Percentiles rank a stretch among this genome's conserved stretches.
Evolutionary conservation across 345 rosid species (phyloP).

Genomic region (Hibiscus mutabilis): DNA sequence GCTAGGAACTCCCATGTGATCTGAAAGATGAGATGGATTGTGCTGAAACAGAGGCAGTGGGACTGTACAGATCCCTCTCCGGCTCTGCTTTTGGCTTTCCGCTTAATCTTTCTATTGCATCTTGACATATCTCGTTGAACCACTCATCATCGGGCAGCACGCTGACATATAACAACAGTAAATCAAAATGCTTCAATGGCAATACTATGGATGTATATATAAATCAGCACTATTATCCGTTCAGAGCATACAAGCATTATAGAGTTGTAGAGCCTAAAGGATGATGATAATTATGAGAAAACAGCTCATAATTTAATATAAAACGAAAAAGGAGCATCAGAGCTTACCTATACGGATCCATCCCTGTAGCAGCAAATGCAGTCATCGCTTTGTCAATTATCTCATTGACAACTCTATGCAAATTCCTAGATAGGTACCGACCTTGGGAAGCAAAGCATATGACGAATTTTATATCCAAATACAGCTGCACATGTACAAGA

Average conservation of each 20-base stretch:
- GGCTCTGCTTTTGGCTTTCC: slow-evolving; percentile 56
- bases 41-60: slow-evolving; percentile 94
- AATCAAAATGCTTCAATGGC: neutral
- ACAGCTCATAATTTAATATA: neutral
- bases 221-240: neutral
- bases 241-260: too few species aligned
- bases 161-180: slow-evolving; percentile 28
- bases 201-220: neutral
- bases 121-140: slow-evolving; percentile 81
- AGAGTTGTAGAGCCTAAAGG: neutral
- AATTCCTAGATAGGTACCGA: slow-evolving; percentile 84
- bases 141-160: slow-evolving; percentile 84
- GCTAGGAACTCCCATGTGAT: slow-evolving; percentile 76
- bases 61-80: slow-evolving; percentile 73
- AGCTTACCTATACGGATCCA: slow-evolving; percentile 81
- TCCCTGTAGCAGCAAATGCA: slow-evolving; percentile 82
- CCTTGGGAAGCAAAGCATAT: slow-evolving; percentile 94
- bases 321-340: neutral
- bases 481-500: slow-evolving; percentile 51
- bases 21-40: slow-evolving; percentile 90
- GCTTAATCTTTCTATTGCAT: slow-evolving; percentile 75
- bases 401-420: slow-evolving; percentile 83
- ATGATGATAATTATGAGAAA: neutral
- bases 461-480: slow-evolving; percentile 92
- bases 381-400: slow-evolving; percentile 75